Evolutionary conservation across 345 rosid genomes (phyloP).

Genomic region (Leavenworthia alabamica): DNA sequence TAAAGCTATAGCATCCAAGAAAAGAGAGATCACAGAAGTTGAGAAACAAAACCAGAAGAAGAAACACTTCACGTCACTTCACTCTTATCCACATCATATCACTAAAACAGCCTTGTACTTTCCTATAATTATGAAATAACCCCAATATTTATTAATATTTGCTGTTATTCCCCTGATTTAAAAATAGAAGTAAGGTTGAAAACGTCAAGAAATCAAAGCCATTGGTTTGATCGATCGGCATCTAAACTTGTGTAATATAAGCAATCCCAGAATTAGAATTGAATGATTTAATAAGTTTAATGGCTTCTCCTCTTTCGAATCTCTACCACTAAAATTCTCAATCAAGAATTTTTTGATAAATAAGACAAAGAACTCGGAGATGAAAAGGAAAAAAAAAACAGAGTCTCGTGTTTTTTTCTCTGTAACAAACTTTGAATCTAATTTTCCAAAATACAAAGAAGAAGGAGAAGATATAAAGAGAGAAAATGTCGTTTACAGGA

Average conservation of each 20-base stretch:
- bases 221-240: not conserved
- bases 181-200: constrained; percentile 6
- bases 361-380: not conserved
- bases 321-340: constrained; percentile 26
- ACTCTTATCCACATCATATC: constrained; percentile 18
- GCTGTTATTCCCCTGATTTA: not conserved
- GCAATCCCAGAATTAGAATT: constrained; percentile 12
- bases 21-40: not conserved
- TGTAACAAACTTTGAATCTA: too few relatives aligned
- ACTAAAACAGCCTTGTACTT: not conserved
- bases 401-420: not conserved
- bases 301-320: constrained; percentile 21
- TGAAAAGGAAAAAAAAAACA: constrained; percentile 8
- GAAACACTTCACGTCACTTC: constrained; percentile 4
- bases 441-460: too few relatives aligned
- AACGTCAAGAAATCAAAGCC: not conserved
- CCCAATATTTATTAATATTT: not conserved
- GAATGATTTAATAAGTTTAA: not conserved
- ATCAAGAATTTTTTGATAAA: constrained; percentile 6
- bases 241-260: constrained; percentile 7
- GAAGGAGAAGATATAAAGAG: not conserved
- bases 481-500: constrained; percentile 76
- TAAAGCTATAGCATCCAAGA: not conserved
- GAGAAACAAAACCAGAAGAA: not conserved
- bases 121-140: not conserved